These are phyloP conservation scores for Monosporascus sp. DNA, from an alignment of 2,329 filamentous ascomycete species.

Conservation along the genomic window DNA sequence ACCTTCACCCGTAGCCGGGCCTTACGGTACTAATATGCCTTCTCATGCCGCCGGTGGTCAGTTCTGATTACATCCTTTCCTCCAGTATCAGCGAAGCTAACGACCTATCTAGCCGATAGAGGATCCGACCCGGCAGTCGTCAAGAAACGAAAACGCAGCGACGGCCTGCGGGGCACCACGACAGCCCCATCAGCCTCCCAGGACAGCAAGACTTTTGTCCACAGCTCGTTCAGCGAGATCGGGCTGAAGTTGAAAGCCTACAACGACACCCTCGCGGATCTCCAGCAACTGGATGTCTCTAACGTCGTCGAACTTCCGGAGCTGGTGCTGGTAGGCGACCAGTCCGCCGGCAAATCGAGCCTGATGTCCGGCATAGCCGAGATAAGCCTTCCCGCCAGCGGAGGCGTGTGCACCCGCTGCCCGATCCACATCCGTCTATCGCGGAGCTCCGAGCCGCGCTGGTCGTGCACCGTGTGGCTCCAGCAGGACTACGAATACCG, in stretches of 20 bases:
- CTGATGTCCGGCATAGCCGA: conserved; percentile 36
- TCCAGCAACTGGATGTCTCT: conserved; percentile 65
- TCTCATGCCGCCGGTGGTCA: too few relatives aligned
- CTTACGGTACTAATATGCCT: too few relatives aligned
- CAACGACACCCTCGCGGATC: conserved; percentile 57
- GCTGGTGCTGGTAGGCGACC: conserved; percentile 75
- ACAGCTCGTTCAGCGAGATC: conserved; percentile 40
- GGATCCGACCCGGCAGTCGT: too few relatives aligned
- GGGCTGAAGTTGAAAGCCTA: conserved; percentile 55
- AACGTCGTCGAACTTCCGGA: conserved; percentile 66
- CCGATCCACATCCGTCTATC: conserved; percentile 71
- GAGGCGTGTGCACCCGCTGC: conserved; percentile 60
- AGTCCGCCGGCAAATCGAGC: conserved; percentile 72
- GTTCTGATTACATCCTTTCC: too few relatives aligned
- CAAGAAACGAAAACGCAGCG: too few relatives aligned
- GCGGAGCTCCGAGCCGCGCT: conserved; percentile 43
- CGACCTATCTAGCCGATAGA: too few relatives aligned
- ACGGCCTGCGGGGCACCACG: too few relatives aligned
- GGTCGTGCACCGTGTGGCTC: conserved; percentile 62
- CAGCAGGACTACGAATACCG: conserved; percentile 55
- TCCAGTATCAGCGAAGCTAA: too few relatives aligned
- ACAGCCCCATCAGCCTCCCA: too few relatives aligned
- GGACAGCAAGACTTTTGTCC: conserved; percentile 8
- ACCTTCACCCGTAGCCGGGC: too few relatives aligned
- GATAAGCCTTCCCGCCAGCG: conserved; percentile 32